A percentile compares a stretch with the other conserved stretches of the same genome.
phyloP scores from a whole-genome alignment of 495 filamentous ascomycete genomes.

The Hyphodiscus hymeniophilus region DNA sequence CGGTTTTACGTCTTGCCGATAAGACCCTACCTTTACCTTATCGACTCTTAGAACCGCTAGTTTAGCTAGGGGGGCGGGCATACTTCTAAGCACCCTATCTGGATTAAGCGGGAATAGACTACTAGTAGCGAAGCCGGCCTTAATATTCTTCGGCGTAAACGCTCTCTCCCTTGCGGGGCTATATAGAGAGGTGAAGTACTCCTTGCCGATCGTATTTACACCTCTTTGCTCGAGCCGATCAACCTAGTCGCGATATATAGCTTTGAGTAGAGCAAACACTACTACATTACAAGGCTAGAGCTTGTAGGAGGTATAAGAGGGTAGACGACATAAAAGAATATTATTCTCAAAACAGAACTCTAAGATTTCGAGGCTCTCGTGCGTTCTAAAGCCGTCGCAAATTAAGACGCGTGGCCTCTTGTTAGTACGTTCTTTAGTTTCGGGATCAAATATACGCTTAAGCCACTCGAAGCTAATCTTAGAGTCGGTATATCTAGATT shows the following conservation, averaged over 20 bases:
- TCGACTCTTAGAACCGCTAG: constrained; percentile 1
- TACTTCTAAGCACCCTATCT: constrained; percentile 25
- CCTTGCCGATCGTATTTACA: constrained; percentile 23
- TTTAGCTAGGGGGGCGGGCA: constrained; percentile 15
- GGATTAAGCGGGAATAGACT: constrained; percentile 27
- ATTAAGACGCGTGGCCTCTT: constrained; percentile 22
- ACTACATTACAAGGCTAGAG: constrained; percentile 26
- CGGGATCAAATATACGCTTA: constrained; percentile 27
- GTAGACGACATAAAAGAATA: constrained; percentile 26
- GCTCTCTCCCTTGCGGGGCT: too few species aligned
- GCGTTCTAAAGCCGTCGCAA: constrained; percentile 22
- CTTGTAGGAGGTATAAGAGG: constrained; percentile 26
- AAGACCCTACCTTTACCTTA: constrained; percentile 2
- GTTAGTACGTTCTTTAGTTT: constrained; percentile 23
- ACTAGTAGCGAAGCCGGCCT: constrained; percentile 22
- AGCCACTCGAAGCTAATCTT: constrained; percentile 29
- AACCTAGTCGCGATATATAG: constrained; percentile 18
- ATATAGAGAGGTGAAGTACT: constrained; percentile 27
- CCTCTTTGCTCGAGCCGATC: constrained; percentile 20
- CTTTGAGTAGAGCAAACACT: constrained; percentile 25
- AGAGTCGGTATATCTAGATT: constrained; percentile 24
- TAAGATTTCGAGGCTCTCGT: constrained; percentile 24
- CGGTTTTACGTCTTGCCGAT: constrained; percentile 1
- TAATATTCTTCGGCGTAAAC: constrained; percentile 27
- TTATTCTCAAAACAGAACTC: constrained; percentile 24